Evolutionary conservation across 306 rosid genomes (phyloP).

Genomic region (Boehmeria nivea): DNA sequence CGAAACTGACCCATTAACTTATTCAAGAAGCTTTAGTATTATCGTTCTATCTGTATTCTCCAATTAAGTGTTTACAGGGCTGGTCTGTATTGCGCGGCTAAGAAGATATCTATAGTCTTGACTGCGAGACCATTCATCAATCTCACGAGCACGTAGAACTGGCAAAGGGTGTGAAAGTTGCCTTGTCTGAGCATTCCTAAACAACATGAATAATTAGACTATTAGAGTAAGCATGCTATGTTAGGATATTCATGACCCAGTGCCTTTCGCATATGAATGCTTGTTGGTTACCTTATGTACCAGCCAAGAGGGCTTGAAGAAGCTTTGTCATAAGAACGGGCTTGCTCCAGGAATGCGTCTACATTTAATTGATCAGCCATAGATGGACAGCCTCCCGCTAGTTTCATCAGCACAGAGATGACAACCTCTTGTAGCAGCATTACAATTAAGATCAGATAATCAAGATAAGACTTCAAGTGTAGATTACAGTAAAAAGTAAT

Average conservation of each 20-base stretch:
- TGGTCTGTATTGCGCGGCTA: conserved; percentile 45
- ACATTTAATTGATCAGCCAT: conserved; percentile 92
- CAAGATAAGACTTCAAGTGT: conserved; percentile 1
- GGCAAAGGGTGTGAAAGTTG: conserved; percentile 94
- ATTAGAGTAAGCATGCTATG: conserved; percentile 11
- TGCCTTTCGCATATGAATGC: background rate
- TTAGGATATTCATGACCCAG: too few species aligned
- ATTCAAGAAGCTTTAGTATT: conserved; percentile 21
- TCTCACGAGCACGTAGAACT: conserved; percentile 91
- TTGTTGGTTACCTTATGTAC: conserved; percentile 69
- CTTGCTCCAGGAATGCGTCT: conserved; percentile 95
- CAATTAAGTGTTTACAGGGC: conserved; percentile 13
- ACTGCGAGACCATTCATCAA: conserved; percentile 92
- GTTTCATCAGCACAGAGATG: conserved; percentile 94
- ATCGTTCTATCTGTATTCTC: conserved; percentile 10
- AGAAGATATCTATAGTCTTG: conserved; percentile 53
- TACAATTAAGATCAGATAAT: too few species aligned
- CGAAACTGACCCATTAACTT: background rate
- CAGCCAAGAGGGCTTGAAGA: conserved; percentile 93
- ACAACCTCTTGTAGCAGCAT: conserved; percentile 82
- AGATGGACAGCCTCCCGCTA: conserved; percentile 97
- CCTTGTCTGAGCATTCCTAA: conserved; percentile 91
- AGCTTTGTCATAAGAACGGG: conserved; percentile 94
- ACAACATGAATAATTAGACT: conserved; percentile 16
- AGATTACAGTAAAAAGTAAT: background rate